Conservation (phyloP, 768 basidiomycete genomes). For the Sporobolomyces pararoseus region DNA sequence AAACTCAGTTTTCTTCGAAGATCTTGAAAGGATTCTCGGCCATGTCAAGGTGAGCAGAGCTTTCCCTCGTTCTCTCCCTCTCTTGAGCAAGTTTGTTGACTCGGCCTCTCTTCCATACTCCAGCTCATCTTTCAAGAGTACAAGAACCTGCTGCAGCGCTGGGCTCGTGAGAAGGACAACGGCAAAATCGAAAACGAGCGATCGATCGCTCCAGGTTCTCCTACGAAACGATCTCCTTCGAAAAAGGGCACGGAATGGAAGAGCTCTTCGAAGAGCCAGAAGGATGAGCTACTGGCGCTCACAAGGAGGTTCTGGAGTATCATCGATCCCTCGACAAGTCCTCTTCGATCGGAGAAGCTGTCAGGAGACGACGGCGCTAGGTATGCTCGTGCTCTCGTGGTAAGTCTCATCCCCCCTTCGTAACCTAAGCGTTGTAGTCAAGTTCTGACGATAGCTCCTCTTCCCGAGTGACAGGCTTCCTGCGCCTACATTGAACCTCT, state of each 20-base stretch:
- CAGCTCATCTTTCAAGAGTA: constrained; percentile 20
- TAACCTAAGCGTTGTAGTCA: not conserved
- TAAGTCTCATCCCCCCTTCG: not conserved
- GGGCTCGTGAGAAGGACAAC: not conserved
- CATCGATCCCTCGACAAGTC: not conserved
- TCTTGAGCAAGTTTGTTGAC: not conserved
- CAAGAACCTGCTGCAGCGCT: not conserved
- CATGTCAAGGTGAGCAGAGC: constrained; percentile 18
- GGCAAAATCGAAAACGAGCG: not conserved
- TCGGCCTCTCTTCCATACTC: too few species aligned
- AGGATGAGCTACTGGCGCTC: constrained; percentile 21
- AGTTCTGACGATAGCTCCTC: not conserved
- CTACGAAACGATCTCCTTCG: constrained; percentile 24
- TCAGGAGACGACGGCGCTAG: constrained; percentile 3
- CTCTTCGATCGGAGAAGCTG: constrained; percentile 2
- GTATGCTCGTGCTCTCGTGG: constrained; percentile 17
- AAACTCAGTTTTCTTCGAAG: constrained; percentile 1
- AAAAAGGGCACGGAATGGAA: constrained; percentile 19
- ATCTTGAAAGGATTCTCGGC: constrained; percentile 1
- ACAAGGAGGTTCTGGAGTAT: constrained; percentile 21
- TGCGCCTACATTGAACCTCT: constrained; percentile 33
- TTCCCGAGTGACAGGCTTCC: not conserved
- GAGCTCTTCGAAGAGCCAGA: constrained; percentile 6
- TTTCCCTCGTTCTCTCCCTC: not conserved
- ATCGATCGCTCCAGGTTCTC: constrained; percentile 9